These are phyloP conservation scores for Filobasidium floriforme DNA, from an alignment of 768 basidiomycete genomes.

Conservation along the genomic window DNA sequence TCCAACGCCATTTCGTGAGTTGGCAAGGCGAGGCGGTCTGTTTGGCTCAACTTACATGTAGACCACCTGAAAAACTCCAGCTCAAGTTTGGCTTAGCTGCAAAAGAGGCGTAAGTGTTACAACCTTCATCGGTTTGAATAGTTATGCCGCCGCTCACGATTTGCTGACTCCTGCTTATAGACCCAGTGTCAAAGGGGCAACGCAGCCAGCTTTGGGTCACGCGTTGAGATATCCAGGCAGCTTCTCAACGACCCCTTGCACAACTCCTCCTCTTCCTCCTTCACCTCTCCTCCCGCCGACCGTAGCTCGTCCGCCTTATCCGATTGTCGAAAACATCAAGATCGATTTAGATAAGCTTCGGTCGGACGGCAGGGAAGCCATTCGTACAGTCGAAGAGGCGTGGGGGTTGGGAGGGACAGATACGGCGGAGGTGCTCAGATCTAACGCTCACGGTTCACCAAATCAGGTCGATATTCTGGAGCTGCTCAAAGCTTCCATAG, in stretches of 20 bases:
- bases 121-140: neutral
- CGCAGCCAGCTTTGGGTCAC: constrained; percentile 9
- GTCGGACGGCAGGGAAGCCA: neutral
- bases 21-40: neutral
- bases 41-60: neutral
- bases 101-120: constrained; percentile 60
- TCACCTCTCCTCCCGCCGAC: constrained; percentile 47
- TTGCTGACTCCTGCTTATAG: neutral
- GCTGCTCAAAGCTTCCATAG: constrained; percentile 69
- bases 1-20: constrained; percentile 74
- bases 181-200: constrained; percentile 5
- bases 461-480: constrained; percentile 58
- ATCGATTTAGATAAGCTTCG: constrained; percentile 12
- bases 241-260: too few relatives aligned
- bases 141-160: too few relatives aligned
- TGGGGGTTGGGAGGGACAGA: too few relatives aligned
- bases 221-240: neutral
- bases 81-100: constrained; percentile 74
- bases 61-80: neutral
- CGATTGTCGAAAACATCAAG: constrained; percentile 20
- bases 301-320: constrained; percentile 22
- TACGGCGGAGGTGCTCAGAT: too few relatives aligned
- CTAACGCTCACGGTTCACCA: neutral
- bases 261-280: too few relatives aligned
- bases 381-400: constrained; percentile 15